Evolutionary conservation across 1,284 basidiomycete genomes (phyloP), one percentile per base, ranked within the genome.

Genomic region (Porogramme epimiltina): DNA sequence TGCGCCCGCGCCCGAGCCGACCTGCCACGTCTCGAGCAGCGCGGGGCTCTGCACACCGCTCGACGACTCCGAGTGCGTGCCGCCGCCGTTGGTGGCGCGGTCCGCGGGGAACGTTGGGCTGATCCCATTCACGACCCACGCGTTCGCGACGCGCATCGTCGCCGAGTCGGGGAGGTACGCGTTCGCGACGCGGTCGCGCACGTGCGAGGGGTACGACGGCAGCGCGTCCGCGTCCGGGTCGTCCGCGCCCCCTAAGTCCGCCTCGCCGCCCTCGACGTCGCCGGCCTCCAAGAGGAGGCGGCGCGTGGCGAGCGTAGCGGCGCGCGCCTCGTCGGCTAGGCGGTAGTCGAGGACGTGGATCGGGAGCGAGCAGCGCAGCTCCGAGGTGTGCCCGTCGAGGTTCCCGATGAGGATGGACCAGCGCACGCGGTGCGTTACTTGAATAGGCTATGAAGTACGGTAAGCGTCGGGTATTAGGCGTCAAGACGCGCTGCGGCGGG

Each of bases 301-400:
- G 22, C 93, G 82, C 0, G 92, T 92, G 10, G 78, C 78, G 22
- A 84, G 77, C 4, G 91, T 89, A 23, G 85, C 80, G 0, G 79
- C 72, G 38, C 85, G 78, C 0, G 91, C 88, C 66, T 96, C 93
- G 16, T 86, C 78, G 9, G 91, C 76, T 1, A 95, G 73, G 9
- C 81, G 74, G 53, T 80, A 64, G 58, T 94, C 87, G 22, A 97
- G 85, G 37, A 97, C 78, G 62, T 90, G 83, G 33, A 98, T 73
- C 0, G 94, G 95, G 1, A 97, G 78, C 0, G 93, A 94, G 67
- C 94, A 97, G 8, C 94, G 85, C 19, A 98, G 77, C 70, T 96
- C 93, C 2, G 92, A 95, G 1, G 86, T 87, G 66, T 95, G 93
- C 0, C 91, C 91, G 66, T 95, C 93, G n/a, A 78, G 76, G 65